Evolutionary conservation across 176 grass and related monocot species (phyloP).

Genomic region (Zizania latifolia): DNA sequence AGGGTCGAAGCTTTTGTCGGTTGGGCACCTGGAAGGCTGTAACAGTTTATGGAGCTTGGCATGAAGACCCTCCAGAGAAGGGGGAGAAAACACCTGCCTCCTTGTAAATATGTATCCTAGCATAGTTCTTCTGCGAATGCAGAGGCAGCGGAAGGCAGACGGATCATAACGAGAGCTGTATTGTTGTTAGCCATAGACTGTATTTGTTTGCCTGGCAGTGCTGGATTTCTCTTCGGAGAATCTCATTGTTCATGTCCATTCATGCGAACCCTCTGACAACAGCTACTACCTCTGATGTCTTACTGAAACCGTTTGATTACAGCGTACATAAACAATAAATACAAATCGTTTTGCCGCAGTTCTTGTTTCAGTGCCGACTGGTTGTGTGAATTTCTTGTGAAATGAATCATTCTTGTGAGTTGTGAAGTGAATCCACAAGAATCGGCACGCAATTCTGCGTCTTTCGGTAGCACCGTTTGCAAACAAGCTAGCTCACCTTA

Average conservation of each 20-base stretch:
- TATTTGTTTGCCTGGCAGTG: constrained; percentile 26
- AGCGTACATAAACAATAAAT: constrained; percentile 38
- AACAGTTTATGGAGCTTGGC: background rate
- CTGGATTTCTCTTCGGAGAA: background rate
- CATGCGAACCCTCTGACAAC: background rate
- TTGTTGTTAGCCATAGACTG: constrained; percentile 43
- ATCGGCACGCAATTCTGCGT: too few species aligned
- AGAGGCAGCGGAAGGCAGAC: constrained; percentile 33
- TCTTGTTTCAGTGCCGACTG: background rate
- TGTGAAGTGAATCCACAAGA: too few species aligned
- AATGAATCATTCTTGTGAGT: too few species aligned
- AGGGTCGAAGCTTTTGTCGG: background rate
- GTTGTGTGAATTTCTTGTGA: background rate
- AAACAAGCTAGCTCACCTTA: too few species aligned
- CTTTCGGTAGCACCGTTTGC: too few species aligned
- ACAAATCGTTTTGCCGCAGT: constrained; percentile 13
- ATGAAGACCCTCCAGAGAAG: background rate
- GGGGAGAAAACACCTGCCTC: constrained; percentile 5
- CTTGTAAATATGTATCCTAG: constrained; percentile 61
- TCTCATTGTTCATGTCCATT: constrained; percentile 14
- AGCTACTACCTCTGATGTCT: background rate
- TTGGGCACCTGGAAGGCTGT: background rate
- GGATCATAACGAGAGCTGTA: constrained; percentile 24
- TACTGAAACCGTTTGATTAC: constrained; percentile 26
- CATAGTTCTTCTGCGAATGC: constrained; percentile 41